Conservation (phyloP, 164 flowering plant genomes). For the Vitis vinifera region ASM3070453v1 NC_081817.1:1256501-1257000, state of each 20-base stretch:
- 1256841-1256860: conserved; percentile 40
- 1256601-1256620: conserved; percentile 45
- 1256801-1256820: conserved; percentile 41
- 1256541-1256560: conserved; percentile 38
- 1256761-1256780: conserved; percentile 39
- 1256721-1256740: conserved; percentile 44
- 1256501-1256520: conserved; percentile 46
- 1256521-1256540: conserved; percentile 53
- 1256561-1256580: conserved; percentile 54
- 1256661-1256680: conserved; percentile 35
- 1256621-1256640: conserved; percentile 67
- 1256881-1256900: conserved; percentile 44
- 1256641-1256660: conserved; percentile 42
- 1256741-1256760: conserved; percentile 44
- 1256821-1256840: conserved; percentile 55
- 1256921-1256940: conserved; percentile 71
- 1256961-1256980: conserved; percentile 49
- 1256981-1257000: conserved; percentile 27
- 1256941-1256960: conserved; percentile 43
- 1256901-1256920: conserved; percentile 49
- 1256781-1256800: conserved; percentile 45
- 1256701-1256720: conserved; percentile 64
- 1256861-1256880: conserved; percentile 38
- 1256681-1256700: conserved; percentile 45
- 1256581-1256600: conserved; percentile 32